Base-by-base conservation (phyloP, 1,284 basidiomycete genomes). In the Gomphus bonarii region DNA sequence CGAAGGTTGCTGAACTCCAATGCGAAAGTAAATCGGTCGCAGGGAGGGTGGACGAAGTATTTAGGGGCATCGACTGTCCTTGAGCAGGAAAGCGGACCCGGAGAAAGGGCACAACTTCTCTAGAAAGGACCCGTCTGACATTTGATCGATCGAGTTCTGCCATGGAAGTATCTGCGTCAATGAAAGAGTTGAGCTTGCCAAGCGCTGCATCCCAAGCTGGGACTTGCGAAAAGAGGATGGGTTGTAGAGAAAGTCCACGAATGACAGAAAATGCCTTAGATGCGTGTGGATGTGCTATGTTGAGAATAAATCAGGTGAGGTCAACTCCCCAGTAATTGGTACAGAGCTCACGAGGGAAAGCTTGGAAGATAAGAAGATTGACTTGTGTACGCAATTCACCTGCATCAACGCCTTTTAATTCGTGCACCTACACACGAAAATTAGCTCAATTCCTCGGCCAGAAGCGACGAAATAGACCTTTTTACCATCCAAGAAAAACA, bases 401-500 rank as follows among this genome's bases (percentile, higher is more conserved):
- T 0, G 76, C 74, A 68, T 90, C 73, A 1, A 82, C 86, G 0
- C 91, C 91, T 63, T 81, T 84, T 62, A 95, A 61, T 66, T 92
- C 88, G 51, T 83, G 73, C 9, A 75, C 71, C 86, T 88, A 36
- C 14, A 31, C 9, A 49, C 14, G 10, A 36, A 40, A 40, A 3
- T 43, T 16, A 35, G n/a, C 44, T 30, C 16, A 30, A 50, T 30
- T 20, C 31, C 50, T 36, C 1, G 31, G 4, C 28, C 12, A 25
- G 14, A 33, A 44, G 47, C 14, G 30, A 25, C 38, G 22, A n/a
- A 51, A 65, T 72, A 50, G 48, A 85, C 86, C 79, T 90, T 88
- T 61, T 80, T 76, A 1, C 86, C 88, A 60, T 88, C 76, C 62
- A 84, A 67, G 73, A 91, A 94, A 71, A 90, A 91, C 54, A 88